A percentile compares a stretch with the other conserved stretches of the same genome.
Evolutionary conservation across 345 rosid species (phyloP).

Genomic region (Murraya koenigii): DNA sequence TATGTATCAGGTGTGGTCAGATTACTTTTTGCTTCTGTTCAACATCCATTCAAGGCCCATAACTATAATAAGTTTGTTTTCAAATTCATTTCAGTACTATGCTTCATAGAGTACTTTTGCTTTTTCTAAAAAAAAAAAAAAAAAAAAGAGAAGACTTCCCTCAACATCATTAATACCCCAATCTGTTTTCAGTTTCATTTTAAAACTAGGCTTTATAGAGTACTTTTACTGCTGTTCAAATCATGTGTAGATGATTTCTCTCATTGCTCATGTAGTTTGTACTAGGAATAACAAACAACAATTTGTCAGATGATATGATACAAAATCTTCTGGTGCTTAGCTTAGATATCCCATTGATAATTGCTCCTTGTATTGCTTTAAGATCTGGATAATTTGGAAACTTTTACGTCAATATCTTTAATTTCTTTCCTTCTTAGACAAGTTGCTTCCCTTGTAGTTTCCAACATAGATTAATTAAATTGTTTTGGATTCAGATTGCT

Average conservation of each 20-base stretch:
- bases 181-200: too few relatives aligned
- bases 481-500: slow-evolving; percentile 55
- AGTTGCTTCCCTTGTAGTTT: neutral
- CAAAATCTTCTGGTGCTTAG: neutral
- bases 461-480: slow-evolving; percentile 7
- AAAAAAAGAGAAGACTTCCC: too few relatives aligned
- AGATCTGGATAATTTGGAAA: neutral
- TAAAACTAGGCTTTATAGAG: too few relatives aligned
- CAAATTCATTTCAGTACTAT: too few relatives aligned
- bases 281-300: neutral
- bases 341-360: neutral
- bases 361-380: neutral
- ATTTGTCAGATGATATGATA: neutral
- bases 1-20: neutral
- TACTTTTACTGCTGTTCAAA: too few relatives aligned
- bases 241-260: neutral
- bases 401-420: neutral
- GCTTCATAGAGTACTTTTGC: too few relatives aligned
- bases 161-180: too few relatives aligned
- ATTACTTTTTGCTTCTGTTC: too few relatives aligned
- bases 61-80: too few relatives aligned
- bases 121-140: too few relatives aligned
- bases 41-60: too few relatives aligned
- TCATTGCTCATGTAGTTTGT: neutral
- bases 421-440: neutral